Evolutionary conservation across 2,329 filamentous ascomycete species (phyloP), one percentile per base, ranked within the genome.

Genomic region (Sporothrix euskadiensis): DNA sequence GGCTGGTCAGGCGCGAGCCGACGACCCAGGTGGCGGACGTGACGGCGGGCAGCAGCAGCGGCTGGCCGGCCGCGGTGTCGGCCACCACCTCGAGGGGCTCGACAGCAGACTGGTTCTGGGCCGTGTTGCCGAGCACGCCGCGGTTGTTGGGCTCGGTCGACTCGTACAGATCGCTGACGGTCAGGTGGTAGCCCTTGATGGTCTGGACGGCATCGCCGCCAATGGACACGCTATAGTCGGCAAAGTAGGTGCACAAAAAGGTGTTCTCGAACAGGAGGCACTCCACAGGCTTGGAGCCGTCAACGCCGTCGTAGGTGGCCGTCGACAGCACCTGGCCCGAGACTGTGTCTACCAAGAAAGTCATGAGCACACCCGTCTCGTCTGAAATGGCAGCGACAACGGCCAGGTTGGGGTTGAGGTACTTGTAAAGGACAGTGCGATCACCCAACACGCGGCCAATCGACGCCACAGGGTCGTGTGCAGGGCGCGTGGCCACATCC

Each of bases 351-450:
- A 99, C 81, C 12, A 98, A 85, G 78, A 95, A 94, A 75, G 97
- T 86, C 0, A 89, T 90, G 8, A 94, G 88, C 0, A 86, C 86
- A 3, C 84, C 86, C 2, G 85, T 79, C 12, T 84, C 83, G 30
- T 91, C 87, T 47, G 91, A 86, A 2, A 90, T 83, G 0, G 92
- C 86, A 1, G 92, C 92, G 63, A 97, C 85, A 0, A 98, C 87
- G 2, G 94, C 85, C 7, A 93, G 88, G 82, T 97, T 98, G 0
- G 93, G 90, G 83, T 97, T 97, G 56, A 99, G 84, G 80, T 98
- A 98, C 83, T 99, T 99, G 88, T 99, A 99, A 76, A 95, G 88
- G 66, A 99, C 96, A n/a, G 90, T 91, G 59, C 96, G 89, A 79
- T 99, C 92, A 35, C 94, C 94, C 30, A 99, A 88, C 1, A 98